These are phyloP conservation scores for Euphorbia lathyris DNA, from an alignment of 345 rosid genomes.

Conservation along the genomic window DNA sequence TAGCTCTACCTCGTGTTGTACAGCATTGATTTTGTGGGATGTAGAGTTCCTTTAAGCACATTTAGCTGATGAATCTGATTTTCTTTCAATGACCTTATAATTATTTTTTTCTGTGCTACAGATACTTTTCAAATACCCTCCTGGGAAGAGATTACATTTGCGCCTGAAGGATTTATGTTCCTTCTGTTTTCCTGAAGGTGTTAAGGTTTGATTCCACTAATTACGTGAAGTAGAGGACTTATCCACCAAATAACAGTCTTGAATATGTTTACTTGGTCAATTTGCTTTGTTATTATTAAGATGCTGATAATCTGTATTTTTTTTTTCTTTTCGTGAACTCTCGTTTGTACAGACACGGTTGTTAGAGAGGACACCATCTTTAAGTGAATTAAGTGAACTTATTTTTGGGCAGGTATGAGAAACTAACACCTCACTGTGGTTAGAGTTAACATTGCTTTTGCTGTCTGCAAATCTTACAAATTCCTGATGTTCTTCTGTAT, in stretches of 20 bases:
- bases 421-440: background rate
- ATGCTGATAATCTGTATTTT: conserved; percentile 13
- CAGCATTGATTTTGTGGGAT: background rate
- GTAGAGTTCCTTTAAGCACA: background rate
- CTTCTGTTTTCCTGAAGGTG: conserved; percentile 95
- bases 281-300: background rate
- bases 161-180: conserved; percentile 81
- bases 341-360: conserved; percentile 56
- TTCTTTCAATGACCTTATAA: conserved; percentile 8
- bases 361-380: conserved; percentile 87
- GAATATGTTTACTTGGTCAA: background rate
- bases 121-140: conserved; percentile 91
- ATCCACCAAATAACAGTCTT: background rate
- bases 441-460: background rate
- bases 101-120: conserved; percentile 29
- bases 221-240: background rate
- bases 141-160: conserved; percentile 72
- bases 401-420: conserved; percentile 86
- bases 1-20: conserved; percentile 9
- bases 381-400: conserved; percentile 90
- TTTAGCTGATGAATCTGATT: background rate
- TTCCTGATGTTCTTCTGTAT: background rate
- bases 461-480: background rate
- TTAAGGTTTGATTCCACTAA: conserved; percentile 50
- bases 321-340: conserved; percentile 15